Conservation (phyloP, 768 basidiomycete genomes). For the Kwoniella sp. region DNA sequence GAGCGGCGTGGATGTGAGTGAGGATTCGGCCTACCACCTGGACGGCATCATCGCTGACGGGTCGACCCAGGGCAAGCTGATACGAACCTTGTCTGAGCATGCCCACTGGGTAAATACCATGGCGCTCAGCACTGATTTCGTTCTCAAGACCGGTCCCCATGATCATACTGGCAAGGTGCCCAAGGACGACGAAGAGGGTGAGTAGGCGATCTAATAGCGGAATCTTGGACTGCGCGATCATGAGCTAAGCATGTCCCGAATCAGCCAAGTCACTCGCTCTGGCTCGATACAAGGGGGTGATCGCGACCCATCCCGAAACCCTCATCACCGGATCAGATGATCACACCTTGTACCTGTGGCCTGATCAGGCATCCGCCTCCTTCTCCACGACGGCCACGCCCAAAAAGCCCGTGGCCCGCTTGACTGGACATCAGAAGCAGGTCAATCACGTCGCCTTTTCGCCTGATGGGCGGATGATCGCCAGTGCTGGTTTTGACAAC, state of each 20-base stretch:
- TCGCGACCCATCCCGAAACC: slow-evolving; percentile 68
- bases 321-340: slow-evolving; percentile 96
- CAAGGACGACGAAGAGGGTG: slow-evolving; percentile 75
- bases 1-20: slow-evolving; percentile 71
- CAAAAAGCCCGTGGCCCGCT: slow-evolving; percentile 66
- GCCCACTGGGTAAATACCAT: slow-evolving; percentile 99
- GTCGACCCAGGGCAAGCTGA: slow-evolving; percentile 63
- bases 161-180: slow-evolving; percentile 80
- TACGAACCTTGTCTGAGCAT: slow-evolving; percentile 86
- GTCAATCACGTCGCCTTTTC: slow-evolving; percentile 91
- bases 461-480: slow-evolving; percentile 87
- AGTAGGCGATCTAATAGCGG: slow-evolving; percentile 16
- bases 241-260: too few species aligned
- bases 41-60: neutral
- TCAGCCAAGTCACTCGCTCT: slow-evolving; percentile 74
- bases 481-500: slow-evolving; percentile 85
- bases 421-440: slow-evolving; percentile 93
- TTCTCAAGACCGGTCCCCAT: slow-evolving; percentile 89
- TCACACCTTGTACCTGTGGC: slow-evolving; percentile 97
- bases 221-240: neutral
- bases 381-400: slow-evolving; percentile 52
- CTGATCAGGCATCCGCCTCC: slow-evolving; percentile 57
- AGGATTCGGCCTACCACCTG: neutral
- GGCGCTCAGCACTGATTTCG: slow-evolving; percentile 89
- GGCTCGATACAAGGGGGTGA: slow-evolving; percentile 63